Percentiles rank a stretch among this genome's conserved stretches.
These are phyloP conservation scores for Nakaseomyces bracarensis DNA, from an alignment of 1,139 yeast genomes.

Conservation along the genomic window DNA sequence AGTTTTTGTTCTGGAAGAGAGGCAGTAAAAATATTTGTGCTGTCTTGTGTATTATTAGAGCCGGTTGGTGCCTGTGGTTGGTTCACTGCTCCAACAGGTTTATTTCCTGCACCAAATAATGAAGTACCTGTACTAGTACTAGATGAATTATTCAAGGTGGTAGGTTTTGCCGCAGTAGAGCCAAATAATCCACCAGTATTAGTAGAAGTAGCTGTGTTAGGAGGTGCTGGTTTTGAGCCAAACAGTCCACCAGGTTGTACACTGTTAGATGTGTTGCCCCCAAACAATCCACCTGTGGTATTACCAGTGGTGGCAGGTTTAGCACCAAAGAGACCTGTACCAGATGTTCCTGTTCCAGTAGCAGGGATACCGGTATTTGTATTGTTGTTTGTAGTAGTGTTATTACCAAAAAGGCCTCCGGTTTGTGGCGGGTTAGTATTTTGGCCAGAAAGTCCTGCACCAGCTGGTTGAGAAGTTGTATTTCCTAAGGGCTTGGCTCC, in stretches of 20 bases:
- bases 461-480: conserved; percentile 9
- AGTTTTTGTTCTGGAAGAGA: conserved; percentile 3
- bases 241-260: conserved; percentile 22
- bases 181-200: conserved; percentile 5
- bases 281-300: conserved; percentile 2
- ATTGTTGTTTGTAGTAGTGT: conserved; percentile 26
- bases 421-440: conserved; percentile 13
- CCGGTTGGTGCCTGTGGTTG: background rate
- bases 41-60: conserved; percentile 8
- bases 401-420: conserved; percentile 30
- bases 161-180: background rate
- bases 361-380: conserved; percentile 16
- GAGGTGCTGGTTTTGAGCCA: conserved; percentile 15
- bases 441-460: conserved; percentile 10
- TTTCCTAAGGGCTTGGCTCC: conserved; percentile 13
- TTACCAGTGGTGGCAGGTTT: background rate
- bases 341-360: conserved; percentile 20
- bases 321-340: conserved; percentile 10
- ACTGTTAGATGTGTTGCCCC: conserved; percentile 9
- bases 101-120: conserved; percentile 18
- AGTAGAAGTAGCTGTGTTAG: conserved; percentile 12
- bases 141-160: conserved; percentile 7
- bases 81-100: conserved; percentile 12
- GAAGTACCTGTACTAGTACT: conserved; percentile 17
- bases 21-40: background rate